phyloP scores from a whole-genome alignment of 225 moss, liverwort and hornwort species.

The Anthoceros angustus region DNA sequence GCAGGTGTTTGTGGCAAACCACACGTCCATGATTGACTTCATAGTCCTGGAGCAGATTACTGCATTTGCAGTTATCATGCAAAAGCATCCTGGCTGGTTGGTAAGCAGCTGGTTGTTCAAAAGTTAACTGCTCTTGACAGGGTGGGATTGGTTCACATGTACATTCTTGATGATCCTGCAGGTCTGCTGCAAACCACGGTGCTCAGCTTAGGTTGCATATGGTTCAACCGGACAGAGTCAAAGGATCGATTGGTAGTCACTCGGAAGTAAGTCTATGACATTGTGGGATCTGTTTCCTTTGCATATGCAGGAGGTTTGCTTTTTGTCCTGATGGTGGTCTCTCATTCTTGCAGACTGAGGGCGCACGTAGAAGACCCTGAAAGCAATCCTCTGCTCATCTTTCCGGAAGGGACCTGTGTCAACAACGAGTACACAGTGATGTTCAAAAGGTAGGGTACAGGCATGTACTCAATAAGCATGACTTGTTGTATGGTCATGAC shows the following conservation, averaged over 20 bases:
- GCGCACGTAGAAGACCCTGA: slow-evolving; percentile 51
- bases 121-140: too few relatives aligned
- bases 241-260: slow-evolving; percentile 63
- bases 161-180: slow-evolving; percentile 16
- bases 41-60: slow-evolving; percentile 97
- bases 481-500: neutral
- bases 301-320: neutral
- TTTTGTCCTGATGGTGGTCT: neutral
- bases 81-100: slow-evolving; percentile 98
- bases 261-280: slow-evolving; percentile 33
- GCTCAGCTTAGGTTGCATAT: slow-evolving; percentile 92
- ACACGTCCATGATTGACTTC: slow-evolving; percentile 99
- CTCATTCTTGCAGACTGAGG: slow-evolving; percentile 41
- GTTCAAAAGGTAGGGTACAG: slow-evolving; percentile 70
- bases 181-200: slow-evolving; percentile 77
- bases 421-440: slow-evolving; percentile 96
- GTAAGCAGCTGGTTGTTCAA: slow-evolving; percentile 21
- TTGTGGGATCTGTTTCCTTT: neutral
- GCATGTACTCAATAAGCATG: too few relatives aligned
- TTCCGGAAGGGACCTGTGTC: slow-evolving; percentile 95
- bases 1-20: slow-evolving; percentile 98
- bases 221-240: slow-evolving; percentile 95
- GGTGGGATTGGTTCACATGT: neutral
- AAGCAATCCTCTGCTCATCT: slow-evolving; percentile 82
- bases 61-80: slow-evolving; percentile 93